phyloP scores from a whole-genome alignment of 2,329 filamentous ascomycete species.

The Fusarium sp. region DNA sequence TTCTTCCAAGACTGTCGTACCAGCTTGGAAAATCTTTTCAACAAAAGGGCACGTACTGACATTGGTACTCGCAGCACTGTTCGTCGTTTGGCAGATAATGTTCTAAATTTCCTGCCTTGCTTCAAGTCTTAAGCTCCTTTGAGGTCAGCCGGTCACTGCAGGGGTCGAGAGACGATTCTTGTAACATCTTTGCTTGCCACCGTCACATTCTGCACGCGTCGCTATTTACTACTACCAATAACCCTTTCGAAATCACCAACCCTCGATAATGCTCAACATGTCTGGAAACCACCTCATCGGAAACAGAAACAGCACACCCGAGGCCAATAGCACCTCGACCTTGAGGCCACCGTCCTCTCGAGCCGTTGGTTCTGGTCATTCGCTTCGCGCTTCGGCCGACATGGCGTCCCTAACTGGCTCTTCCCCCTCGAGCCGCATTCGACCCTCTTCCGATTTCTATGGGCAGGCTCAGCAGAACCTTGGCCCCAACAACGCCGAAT shows the following conservation, averaged over 20 bases:
- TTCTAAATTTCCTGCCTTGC: conserved; percentile 42
- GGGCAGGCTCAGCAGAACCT: conserved; percentile 76
- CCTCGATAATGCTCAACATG: conserved; percentile 63
- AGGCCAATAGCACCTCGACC: conserved; percentile 81
- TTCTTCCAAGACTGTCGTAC: conserved; percentile 28
- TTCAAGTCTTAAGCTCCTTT: conserved; percentile 66
- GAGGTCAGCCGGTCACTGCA: conserved; percentile 86
- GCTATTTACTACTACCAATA: conserved; percentile 4
- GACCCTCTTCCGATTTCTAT: conserved; percentile 95
- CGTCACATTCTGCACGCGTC: conserved; percentile 30
- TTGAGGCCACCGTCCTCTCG: conserved; percentile 85
- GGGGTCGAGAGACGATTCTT: conserved; percentile 59
- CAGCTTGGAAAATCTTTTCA: conserved; percentile 11
- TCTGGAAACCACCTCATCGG: conserved; percentile 74
- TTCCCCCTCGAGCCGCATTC: conserved; percentile 78
- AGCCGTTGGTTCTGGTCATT: conserved; percentile 78
- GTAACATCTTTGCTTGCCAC: conserved; percentile 32
- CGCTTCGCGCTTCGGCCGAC: conserved; percentile 93
- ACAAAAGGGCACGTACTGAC: conserved; percentile 30
- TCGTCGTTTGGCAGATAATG: conserved; percentile 45
- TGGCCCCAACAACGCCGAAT: conserved; percentile 72
- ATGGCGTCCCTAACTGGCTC: conserved; percentile 82
- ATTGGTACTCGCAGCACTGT: conserved; percentile 23
- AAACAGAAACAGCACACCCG: conserved; percentile 97
- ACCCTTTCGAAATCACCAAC: conserved; percentile 10